phyloP scores from a whole-genome alignment of 805 yeast genomes.

The Candida hispaniensis region DNA sequence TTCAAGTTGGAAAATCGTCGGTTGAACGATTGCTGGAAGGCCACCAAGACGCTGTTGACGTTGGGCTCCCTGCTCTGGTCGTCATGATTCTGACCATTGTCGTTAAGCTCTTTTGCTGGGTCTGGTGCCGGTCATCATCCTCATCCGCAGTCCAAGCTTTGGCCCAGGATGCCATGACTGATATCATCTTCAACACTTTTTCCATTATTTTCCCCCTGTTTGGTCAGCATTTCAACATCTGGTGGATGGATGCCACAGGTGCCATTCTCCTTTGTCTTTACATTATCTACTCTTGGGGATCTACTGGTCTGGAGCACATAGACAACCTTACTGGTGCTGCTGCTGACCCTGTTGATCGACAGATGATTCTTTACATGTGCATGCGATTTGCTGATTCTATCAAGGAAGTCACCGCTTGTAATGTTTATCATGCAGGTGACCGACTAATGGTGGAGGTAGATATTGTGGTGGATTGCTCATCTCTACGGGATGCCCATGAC shows the following conservation, averaged over 20 bases:
- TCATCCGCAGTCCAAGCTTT: slow-evolving; percentile 66
- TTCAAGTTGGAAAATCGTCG: slow-evolving; percentile 63
- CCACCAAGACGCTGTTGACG: slow-evolving; percentile 32
- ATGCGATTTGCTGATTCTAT: slow-evolving; percentile 59
- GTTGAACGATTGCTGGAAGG: slow-evolving; percentile 38
- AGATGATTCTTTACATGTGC: slow-evolving; percentile 56
- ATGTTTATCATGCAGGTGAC: slow-evolving; percentile 73
- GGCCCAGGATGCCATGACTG: slow-evolving; percentile 75
- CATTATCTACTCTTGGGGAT: slow-evolving; percentile 53
- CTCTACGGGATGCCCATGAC: slow-evolving; percentile 63
- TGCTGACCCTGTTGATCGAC: slow-evolving; percentile 51
- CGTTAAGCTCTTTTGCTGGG: slow-evolving; percentile 49
- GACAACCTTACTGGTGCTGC: slow-evolving; percentile 65
- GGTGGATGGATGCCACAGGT: slow-evolving; percentile 73
- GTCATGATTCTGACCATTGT: slow-evolving; percentile 58
- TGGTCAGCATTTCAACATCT: slow-evolving; percentile 41
- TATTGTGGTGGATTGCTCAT: slow-evolving; percentile 42
- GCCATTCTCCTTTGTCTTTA: slow-evolving; percentile 54
- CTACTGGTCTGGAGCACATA: slow-evolving; percentile 59
- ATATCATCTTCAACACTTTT: slow-evolving; percentile 59
- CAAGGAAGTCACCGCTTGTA: slow-evolving; percentile 50
- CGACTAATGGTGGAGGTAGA: slow-evolving; percentile 68
- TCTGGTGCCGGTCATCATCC: slow-evolving; percentile 49
- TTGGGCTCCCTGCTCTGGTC: slow-evolving; percentile 40
- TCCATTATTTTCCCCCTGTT: slow-evolving; percentile 59